Evolutionary conservation across 1,284 basidiomycete genomes (phyloP).

Genomic region (Bondarzewia mesenterica): DNA sequence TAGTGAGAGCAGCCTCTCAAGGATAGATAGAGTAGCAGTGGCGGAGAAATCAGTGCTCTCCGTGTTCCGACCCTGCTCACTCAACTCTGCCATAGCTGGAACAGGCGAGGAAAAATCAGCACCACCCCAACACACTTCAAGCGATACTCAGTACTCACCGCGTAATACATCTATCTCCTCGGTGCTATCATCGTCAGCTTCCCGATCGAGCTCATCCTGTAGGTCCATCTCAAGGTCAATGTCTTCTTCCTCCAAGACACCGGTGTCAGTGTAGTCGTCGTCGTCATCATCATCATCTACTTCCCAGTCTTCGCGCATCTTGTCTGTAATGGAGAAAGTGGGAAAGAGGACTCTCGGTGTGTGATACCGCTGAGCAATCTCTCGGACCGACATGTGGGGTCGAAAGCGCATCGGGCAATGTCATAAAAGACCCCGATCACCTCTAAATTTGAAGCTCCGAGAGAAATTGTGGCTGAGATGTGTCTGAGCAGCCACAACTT

Average conservation of each 20-base stretch:
- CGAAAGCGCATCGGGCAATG: too few species aligned
- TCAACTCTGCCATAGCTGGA: too few species aligned
- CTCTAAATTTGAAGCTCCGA: neutral
- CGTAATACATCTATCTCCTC: too few species aligned
- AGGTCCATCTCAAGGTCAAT: slow-evolving; percentile 1
- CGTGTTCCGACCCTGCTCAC: too few species aligned
- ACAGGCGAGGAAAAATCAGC: slow-evolving; percentile 3
- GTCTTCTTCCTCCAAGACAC: slow-evolving; percentile 20
- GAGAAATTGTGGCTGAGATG: neutral
- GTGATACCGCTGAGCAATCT: neutral
- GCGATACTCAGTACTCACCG: too few species aligned
- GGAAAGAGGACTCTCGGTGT: neutral
- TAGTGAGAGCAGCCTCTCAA: too few species aligned
- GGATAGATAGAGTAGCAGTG: too few species aligned
- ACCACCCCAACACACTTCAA: too few species aligned
- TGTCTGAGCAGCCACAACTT: neutral
- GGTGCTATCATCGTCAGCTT: slow-evolving; percentile 15
- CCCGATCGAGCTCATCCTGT: slow-evolving; percentile 8
- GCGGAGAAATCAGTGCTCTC: too few species aligned
- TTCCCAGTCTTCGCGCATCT: neutral
- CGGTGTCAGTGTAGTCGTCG: slow-evolving; percentile 15
- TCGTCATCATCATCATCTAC: slow-evolving; percentile 19
- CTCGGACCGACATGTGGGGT: neutral
- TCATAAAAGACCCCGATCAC: neutral
- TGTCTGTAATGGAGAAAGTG: neutral